Conservation (phyloP, 78 protist species). For the Pigoraptor vietnamica region DNA sequence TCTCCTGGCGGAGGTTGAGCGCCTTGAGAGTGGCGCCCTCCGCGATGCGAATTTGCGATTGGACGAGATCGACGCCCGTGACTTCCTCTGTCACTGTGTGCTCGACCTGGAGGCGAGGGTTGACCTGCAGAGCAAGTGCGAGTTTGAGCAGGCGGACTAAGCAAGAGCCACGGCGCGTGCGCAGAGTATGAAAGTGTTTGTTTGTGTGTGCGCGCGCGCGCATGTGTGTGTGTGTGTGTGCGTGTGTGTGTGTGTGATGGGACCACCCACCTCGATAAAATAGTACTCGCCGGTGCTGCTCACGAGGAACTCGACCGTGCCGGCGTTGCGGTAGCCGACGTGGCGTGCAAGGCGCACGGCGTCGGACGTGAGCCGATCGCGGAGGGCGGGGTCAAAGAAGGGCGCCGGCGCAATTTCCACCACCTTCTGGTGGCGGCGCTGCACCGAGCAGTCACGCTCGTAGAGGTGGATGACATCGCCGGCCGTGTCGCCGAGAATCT, state of each 20-base stretch:
- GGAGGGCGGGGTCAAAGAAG: constrained; percentile 49
- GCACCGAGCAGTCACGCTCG: constrained; percentile 64
- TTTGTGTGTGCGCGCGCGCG: too few relatives aligned
- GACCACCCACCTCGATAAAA: constrained; percentile 92
- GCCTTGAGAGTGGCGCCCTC: constrained; percentile 5
- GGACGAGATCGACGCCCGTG: constrained; percentile 79
- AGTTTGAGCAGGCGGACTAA: neutral
- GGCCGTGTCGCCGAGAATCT: constrained; percentile 49
- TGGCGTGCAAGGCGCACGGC: constrained; percentile 78
- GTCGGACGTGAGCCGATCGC: constrained; percentile 73
- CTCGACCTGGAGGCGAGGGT: constrained; percentile 63
- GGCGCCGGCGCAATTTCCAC: neutral
- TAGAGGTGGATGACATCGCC: constrained; percentile 54
- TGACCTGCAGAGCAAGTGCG: too few relatives aligned
- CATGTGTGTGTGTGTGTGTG: neutral
- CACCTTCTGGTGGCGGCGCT: constrained; percentile 49
- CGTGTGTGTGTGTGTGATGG: neutral
- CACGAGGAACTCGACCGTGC: constrained; percentile 89
- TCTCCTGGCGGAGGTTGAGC: constrained; percentile 45
- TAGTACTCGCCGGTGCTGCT: constrained; percentile 50
- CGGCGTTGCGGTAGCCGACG: constrained; percentile 76
- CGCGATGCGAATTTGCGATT: constrained; percentile 71
- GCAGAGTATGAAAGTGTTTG: neutral
- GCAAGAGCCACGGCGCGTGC: neutral
- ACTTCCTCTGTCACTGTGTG: constrained; percentile 73